Base-by-base conservation (phyloP, 1,284 basidiomycete genomes). In the Cryptococcus sp. region DNA sequence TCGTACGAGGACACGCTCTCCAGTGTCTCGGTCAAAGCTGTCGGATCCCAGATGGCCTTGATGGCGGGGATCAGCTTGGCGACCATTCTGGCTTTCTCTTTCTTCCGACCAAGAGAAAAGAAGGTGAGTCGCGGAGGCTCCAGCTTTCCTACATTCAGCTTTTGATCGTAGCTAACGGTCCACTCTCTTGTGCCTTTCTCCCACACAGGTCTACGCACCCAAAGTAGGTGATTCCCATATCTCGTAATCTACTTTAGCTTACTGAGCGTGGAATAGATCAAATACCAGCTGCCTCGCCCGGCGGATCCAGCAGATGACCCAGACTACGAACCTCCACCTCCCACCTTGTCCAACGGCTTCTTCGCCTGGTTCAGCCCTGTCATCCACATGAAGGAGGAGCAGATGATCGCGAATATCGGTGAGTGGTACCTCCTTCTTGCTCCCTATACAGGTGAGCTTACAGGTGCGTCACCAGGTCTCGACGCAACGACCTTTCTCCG, bases 401-500 rank as follows among this genome's bases (percentile, higher is more conserved):
- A 93, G 66, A 85, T 98, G 47, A 82, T 98, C 35, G 86, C 90
- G 66, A 93, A 94, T 75, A 85, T 97, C 69, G 95, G 83, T 74
- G 43, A 41, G 69, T 61, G 5, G 8, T 17, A 25, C n/a, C n/a
- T 41, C 35, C 16, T 23, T 3, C 35, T 50, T 8, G 17, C 17
- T 13, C 48, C 47, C 5, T 17, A 30, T 1, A 19, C 35, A 30
- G 15, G 5, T 16, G 8, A 10, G 13, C 20, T 23, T 15, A 42
- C 20, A 23, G 38, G 30, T 23, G 13, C 42, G 19, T 51, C 35
- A 30, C 17, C 55, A 77, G 76, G 91, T 17, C 85, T 97, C 20
- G 96, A 99, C 75, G 95, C 94, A 0, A 88, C 93, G 51, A 85
- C 90, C 15, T 99, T 91, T 78, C 85, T 99, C 19, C 88, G 94